A percentile compares a stretch with the other conserved stretches of the same genome.
Conservation (phyloP, 805 yeast species). For the Metschnikowia orientalis region DNA sequence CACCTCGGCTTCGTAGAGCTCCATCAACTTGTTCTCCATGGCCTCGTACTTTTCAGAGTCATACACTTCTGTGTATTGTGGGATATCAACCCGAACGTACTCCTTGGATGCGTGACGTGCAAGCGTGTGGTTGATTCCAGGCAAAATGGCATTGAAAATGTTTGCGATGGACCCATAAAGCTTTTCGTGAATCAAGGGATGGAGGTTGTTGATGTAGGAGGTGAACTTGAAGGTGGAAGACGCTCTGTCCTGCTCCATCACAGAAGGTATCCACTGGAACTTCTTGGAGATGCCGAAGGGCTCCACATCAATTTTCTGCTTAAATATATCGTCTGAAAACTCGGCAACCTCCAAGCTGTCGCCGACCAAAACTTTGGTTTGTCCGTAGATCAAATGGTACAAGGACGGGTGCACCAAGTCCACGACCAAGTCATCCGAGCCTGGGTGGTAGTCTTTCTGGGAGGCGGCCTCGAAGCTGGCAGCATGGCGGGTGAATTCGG, state of each 20-base stretch:
- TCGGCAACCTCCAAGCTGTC: constrained; percentile 4
- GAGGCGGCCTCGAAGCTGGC: constrained; percentile 9
- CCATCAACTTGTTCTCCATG: constrained; percentile 7
- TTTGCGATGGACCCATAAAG: constrained; percentile 29
- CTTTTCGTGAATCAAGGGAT: constrained; percentile 24
- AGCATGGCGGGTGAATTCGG: constrained; percentile 10
- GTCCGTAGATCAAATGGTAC: constrained; percentile 20
- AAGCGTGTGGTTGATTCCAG: constrained; percentile 29
- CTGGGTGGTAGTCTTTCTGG: constrained; percentile 31
- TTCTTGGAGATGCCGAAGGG: constrained; percentile 18
- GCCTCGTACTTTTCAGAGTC: constrained; percentile 10
- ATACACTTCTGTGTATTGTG: constrained; percentile 15
- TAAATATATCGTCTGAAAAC: constrained; percentile 9
- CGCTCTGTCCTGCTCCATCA: constrained; percentile 9
- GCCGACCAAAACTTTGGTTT: constrained; percentile 18
- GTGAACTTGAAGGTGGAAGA: constrained; percentile 15
- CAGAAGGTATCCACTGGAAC: constrained; percentile 40
- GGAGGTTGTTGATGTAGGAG: constrained; percentile 41
- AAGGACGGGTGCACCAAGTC: constrained; percentile 18
- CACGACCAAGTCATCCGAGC: constrained; percentile 31
- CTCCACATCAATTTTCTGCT: constrained; percentile 13
- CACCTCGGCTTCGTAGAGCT: constrained; percentile 8
- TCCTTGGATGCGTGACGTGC: constrained; percentile 21
- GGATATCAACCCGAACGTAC: constrained; percentile 16
- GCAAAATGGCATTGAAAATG: constrained; percentile 27